phyloP scores from a whole-genome alignment of 2,329 filamentous ascomycete genomes.

The Exophiala aquamarina region DNA sequence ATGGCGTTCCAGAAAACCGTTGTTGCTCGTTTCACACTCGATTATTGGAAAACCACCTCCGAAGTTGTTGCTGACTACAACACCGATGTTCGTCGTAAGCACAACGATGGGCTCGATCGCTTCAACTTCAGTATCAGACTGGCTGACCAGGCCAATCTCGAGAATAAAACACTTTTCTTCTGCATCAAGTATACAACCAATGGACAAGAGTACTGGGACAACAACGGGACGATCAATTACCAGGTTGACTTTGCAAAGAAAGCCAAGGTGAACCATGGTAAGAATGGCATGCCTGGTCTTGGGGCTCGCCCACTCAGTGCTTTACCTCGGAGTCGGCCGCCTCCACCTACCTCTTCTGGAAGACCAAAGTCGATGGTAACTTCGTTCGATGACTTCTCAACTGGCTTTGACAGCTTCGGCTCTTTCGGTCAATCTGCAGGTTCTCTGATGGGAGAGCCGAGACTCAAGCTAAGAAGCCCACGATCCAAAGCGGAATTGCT shows the following conservation, averaged over 20 bases:
- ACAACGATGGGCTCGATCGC: conserved; percentile 70
- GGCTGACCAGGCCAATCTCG: conserved; percentile 85
- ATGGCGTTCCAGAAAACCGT: conserved; percentile 86
- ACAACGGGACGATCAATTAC: conserved; percentile 83
- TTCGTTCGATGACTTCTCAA: conserved; percentile 70
- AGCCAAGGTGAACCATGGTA: conserved; percentile 53
- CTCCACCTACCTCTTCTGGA: conserved; percentile 55
- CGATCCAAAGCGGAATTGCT: conserved; percentile 65
- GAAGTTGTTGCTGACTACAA: conserved; percentile 89
- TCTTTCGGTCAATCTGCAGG: conserved; percentile 60
- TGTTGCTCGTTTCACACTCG: conserved; percentile 89
- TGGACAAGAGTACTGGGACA: conserved; percentile 91
- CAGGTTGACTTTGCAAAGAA: conserved; percentile 92
- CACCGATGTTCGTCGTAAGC: conserved; percentile 70
- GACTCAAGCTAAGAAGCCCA: conserved; percentile 69
- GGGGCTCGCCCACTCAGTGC: conserved; percentile 53
- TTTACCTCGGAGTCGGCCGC: conserved; percentile 67
- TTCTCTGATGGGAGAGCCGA: conserved; percentile 64
- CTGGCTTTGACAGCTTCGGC: conserved; percentile 55
- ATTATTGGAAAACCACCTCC: conserved; percentile 98
- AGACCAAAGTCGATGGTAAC: conserved; percentile 54
- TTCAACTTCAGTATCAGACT: conserved; percentile 95
- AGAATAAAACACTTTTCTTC: conserved; percentile 88
- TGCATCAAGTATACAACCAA: conserved; percentile 86
- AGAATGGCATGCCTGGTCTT: conserved; percentile 49